Evolutionary conservation across 2,329 filamentous ascomycete genomes (phyloP), one percentile per base, ranked within the genome.

Genomic region (Ceratocystis diversiconidia): DNA sequence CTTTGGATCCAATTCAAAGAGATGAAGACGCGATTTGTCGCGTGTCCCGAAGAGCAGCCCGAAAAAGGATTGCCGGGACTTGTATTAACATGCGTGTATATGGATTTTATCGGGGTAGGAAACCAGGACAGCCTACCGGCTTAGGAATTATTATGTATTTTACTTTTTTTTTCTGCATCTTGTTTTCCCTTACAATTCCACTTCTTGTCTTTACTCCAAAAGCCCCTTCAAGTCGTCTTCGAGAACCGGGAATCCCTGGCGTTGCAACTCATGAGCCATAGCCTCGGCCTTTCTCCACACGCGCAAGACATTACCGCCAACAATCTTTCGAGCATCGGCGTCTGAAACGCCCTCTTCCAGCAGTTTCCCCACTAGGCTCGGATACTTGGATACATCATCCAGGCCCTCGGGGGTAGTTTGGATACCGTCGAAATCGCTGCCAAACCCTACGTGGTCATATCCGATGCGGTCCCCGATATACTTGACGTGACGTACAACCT

Each of bases 351-450:
- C 90, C 50, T 86, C 81, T 61, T 79, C 79, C 69, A 96, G 76
- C 67, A 96, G 75, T 74, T 90, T 88, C 2, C 83, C 85, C 7
- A 96, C 82, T 57, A 96, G 76, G 66, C 86, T 83, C 0, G 91
- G 92, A 71, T 87, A 95, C 72, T 89, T 90, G 61, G 86, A 85
- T 5, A 96, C 90, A 73, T 96, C 91, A 46, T 94, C 89, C 61
- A 97, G 75, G 0, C 92, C 92, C 64, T 77, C 73, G 0, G 92
- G 90, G 3, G 85, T 85, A 0, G 70, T 73, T 1, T 73, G 72
- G 66, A 92, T 92, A 7, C 84, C 92, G 73, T 96, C 92, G 73
- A 92, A 96, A 73, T 97, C 92, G 63, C 88, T 91, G 0, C 92
- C 92, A 19, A 96, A 75, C 0, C 92, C 92, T 17, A 96, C 90